phyloP scores from a whole-genome alignment of 306 rosid genomes.

The Gynostemma pentaphyllum region DNA sequence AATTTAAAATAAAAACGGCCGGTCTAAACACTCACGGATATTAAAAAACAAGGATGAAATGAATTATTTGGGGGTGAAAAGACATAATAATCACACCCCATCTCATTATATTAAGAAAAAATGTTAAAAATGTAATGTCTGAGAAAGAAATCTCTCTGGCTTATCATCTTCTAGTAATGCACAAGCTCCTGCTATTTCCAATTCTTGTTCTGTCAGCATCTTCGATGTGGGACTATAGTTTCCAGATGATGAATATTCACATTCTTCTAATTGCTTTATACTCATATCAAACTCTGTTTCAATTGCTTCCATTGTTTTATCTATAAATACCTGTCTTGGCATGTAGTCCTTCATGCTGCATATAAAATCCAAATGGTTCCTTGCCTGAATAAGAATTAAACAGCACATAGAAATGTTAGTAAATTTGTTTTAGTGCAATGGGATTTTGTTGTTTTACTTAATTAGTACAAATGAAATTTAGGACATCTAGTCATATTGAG shows the following conservation, averaged over 20 bases:
- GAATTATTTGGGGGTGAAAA: background rate
- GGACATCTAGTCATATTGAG: no score
- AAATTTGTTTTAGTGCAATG: background rate
- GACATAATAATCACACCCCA: background rate
- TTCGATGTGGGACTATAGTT: constrained; percentile 48
- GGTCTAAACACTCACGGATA: no score
- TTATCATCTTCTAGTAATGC: constrained; percentile 1
- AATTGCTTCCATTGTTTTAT: constrained; percentile 43
- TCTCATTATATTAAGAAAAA: background rate
- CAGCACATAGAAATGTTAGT: background rate
- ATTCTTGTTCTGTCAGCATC: constrained; percentile 44
- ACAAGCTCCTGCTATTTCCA: constrained; percentile 34
- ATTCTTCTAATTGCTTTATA: constrained; percentile 19
- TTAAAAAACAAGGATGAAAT: no score
- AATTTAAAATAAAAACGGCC: no score
- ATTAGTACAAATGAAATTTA: background rate
- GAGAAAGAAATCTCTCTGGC: background rate
- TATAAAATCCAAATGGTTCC: constrained; percentile 60
- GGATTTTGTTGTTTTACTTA: background rate
- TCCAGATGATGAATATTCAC: constrained; percentile 19
- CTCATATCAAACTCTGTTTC: constrained; percentile 31
- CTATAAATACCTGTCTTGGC: constrained; percentile 53
- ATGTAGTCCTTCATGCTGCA: constrained; percentile 67
- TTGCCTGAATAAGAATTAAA: constrained; percentile 37
- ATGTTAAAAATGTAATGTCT: background rate